These are phyloP conservation scores for Apiotrichum porosum DNA, from an alignment of 1,284 basidiomycete genomes.

Conservation along the genomic window DNA sequence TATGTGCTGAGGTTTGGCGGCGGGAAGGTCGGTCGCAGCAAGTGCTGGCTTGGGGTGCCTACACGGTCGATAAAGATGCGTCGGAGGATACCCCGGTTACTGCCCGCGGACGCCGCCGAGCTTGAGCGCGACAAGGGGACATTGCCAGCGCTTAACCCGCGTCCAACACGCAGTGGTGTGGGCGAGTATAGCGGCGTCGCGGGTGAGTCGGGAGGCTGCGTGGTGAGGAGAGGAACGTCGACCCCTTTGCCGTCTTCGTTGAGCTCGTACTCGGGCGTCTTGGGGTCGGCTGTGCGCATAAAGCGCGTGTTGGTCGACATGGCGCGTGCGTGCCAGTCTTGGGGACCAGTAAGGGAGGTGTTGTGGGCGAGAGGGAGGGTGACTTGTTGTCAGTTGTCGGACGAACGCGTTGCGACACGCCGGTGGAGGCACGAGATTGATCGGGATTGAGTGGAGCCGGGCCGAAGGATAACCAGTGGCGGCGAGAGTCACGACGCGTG, in stretches of 20 bases:
- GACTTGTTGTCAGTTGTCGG: no score
- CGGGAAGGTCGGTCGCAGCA: slow-evolving; percentile 47
- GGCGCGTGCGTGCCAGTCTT: no score
- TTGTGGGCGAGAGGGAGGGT: no score
- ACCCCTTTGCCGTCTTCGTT: slow-evolving; percentile 9
- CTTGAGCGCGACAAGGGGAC: slow-evolving; percentile 25
- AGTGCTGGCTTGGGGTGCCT: slow-evolving; percentile 44
- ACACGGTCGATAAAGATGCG: slow-evolving; percentile 47
- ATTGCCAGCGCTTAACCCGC: neutral
- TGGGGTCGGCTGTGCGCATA: neutral
- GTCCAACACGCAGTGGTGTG: slow-evolving; percentile 10
- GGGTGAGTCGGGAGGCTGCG: slow-evolving; percentile 10
- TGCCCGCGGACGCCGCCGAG: slow-evolving; percentile 25
- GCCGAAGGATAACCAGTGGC: no score
- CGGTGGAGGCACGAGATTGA: no score
- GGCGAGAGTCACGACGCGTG: no score
- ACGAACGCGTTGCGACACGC: no score
- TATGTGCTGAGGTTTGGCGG: slow-evolving; percentile 46
- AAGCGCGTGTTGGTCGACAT: no score
- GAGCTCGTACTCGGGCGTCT: slow-evolving; percentile 36
- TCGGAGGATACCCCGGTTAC: slow-evolving; percentile 34
- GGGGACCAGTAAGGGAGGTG: no score
- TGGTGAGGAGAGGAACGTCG: neutral
- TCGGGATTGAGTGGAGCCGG: no score
- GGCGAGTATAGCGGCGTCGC: slow-evolving; percentile 27